phyloP scores from a whole-genome alignment of 176 grass and related monocot genomes.

The Miscanthus lutarioriparius region DNA sequence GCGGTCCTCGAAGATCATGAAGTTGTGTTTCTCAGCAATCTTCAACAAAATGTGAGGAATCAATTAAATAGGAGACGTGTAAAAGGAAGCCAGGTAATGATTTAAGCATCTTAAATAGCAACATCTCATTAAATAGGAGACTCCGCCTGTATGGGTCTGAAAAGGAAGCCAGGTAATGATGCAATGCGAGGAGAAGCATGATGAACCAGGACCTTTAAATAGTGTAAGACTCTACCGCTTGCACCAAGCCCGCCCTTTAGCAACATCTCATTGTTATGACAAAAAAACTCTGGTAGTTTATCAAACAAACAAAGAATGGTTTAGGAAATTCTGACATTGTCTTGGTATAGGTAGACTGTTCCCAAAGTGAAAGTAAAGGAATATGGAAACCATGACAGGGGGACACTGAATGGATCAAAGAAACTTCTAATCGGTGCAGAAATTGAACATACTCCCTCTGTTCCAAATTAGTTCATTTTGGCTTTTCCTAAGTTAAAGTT shows the following conservation, averaged over 20 bases:
- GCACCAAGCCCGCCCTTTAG: no score
- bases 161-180: no score
- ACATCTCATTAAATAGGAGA: background rate
- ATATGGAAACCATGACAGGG: background rate
- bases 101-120: background rate
- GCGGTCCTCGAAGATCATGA: constrained; percentile 89
- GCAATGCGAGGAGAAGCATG: no score
- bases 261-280: background rate
- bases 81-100: background rate
- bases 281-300: constrained; percentile 3
- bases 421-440: background rate
- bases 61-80: background rate
- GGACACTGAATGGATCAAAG: background rate
- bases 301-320: background rate
- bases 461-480: background rate
- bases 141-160: no score
- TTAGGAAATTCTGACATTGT: background rate
- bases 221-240: no score
- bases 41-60: constrained; percentile 34
- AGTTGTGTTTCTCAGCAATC: constrained; percentile 89
- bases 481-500: background rate
- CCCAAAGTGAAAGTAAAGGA: background rate
- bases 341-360: background rate
- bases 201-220: no score
- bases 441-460: background rate